Conservation (phyloP, 2,329 filamentous ascomycete species). For the Didymella arachidicola region DNA sequence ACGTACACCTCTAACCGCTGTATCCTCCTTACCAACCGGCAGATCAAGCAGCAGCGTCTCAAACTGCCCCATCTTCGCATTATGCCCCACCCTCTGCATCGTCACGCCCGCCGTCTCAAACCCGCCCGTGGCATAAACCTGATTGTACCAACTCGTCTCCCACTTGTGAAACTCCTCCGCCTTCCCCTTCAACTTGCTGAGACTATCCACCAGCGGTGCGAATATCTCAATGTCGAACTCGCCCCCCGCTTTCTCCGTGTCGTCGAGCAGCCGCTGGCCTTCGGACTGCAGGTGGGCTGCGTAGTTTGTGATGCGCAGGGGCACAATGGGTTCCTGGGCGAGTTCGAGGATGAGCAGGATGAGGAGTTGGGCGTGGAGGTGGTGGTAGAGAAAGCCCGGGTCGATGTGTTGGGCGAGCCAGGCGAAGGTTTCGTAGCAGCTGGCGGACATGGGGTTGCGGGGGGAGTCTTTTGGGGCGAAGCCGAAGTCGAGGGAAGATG, state of each 20-base stretch:
- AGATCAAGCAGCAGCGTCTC: constrained; percentile 85
- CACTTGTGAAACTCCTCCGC: constrained; percentile 75
- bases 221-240: constrained; percentile 59
- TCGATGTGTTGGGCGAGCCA: constrained; percentile 85
- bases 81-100: constrained; percentile 75
- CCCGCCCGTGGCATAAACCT: constrained; percentile 73
- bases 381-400: constrained; percentile 83
- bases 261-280: constrained; percentile 72
- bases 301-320: constrained; percentile 81
- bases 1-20: constrained; percentile 68
- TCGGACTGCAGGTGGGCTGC: constrained; percentile 70
- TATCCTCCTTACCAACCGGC: constrained; percentile 59
- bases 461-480: constrained; percentile 60
- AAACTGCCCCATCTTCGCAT: constrained; percentile 79
- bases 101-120: constrained; percentile 77
- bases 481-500: constrained; percentile 83
- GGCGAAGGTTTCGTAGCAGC: constrained; percentile 88
- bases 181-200: constrained; percentile 65
- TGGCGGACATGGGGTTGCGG: constrained; percentile 73
- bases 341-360: constrained; percentile 85
- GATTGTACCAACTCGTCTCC: constrained; percentile 78
- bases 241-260: constrained; percentile 57
- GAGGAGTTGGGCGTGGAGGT: constrained; percentile 78
- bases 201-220: constrained; percentile 68
- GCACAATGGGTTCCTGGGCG: constrained; percentile 79